Percentiles rank a stretch among this genome's conserved stretches.
Conservation (phyloP, 192 early-diverging fungal species). For the Piromyces finnis region DNA sequence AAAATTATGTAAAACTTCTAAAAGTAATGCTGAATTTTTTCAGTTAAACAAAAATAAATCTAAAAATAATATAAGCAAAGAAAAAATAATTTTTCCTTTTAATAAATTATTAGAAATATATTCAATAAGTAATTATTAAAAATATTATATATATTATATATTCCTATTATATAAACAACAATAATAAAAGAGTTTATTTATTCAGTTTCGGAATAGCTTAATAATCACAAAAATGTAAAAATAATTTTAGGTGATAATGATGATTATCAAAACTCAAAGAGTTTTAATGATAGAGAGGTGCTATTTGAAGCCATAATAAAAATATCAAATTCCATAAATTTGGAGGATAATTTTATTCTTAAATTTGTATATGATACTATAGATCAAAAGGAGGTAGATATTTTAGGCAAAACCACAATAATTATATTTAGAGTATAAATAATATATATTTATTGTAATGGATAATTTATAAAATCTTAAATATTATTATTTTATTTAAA, state of each 20-base stretch:
- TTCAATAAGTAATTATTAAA: background rate
- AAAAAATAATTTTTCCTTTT: background rate
- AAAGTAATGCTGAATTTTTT: background rate
- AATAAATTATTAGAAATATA: background rate
- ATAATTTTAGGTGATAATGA: background rate
- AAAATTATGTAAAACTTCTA: background rate
- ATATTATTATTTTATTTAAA: too few species aligned
- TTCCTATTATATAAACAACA: too few species aligned
- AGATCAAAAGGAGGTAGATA: background rate
- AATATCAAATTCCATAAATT: background rate
- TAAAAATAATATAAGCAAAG: background rate
- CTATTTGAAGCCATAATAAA: background rate
- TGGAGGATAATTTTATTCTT: background rate
- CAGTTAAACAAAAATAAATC: background rate
- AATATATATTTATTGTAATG: too few species aligned
- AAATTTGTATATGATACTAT: background rate
- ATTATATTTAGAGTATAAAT: too few species aligned
- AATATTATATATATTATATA: too few species aligned
- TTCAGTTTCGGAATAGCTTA: too few species aligned
- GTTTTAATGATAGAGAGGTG: background rate
- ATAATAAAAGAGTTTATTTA: too few species aligned
- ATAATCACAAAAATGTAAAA: too few species aligned
- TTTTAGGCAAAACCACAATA: too few species aligned
- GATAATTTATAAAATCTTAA: too few species aligned
- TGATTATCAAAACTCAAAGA: background rate